These are phyloP conservation scores for Oidiodendron maius DNA, from an alignment of 495 filamentous ascomycete species.

Conservation along the genomic window DNA sequence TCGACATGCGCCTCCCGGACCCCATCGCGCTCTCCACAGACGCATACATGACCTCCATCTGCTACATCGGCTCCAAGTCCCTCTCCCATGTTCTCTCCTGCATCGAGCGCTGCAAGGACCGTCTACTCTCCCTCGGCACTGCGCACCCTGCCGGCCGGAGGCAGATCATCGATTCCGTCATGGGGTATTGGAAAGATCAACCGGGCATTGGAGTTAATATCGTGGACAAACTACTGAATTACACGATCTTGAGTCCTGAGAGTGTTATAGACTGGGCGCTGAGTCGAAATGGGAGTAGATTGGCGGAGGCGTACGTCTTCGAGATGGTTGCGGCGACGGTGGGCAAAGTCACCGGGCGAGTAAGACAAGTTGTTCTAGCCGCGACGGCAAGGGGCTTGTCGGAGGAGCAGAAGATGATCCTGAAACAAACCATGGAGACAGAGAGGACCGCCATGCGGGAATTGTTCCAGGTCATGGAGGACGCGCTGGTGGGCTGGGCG, in stretches of 20 bases:
- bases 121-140: conserved; percentile 70
- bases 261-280: conserved; percentile 88
- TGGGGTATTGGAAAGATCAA: conserved; percentile 90
- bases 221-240: conserved; percentile 95
- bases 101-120: conserved; percentile 93
- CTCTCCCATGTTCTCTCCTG: conserved; percentile 93
- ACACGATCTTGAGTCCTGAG: conserved; percentile 80
- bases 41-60: conserved; percentile 86
- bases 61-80: conserved; percentile 87
- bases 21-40: conserved; percentile 80
- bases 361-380: conserved; percentile 72
- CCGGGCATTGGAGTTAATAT: conserved; percentile 90
- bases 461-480: conserved; percentile 76
- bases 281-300: conserved; percentile 49
- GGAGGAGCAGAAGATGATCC: conserved; percentile 33
- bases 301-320: conserved; percentile 70
- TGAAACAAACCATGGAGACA: conserved; percentile 54
- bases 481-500: conserved; percentile 69
- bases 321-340: conserved; percentile 87
- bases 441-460: conserved; percentile 69
- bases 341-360: conserved; percentile 83
- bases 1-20: conserved; percentile 57
- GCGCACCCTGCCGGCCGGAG: conserved; percentile 64
- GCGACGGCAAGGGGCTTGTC: conserved; percentile 47
- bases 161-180: conserved; percentile 86